Conservation (phyloP, 108 stramenopile genomes). For the Cyclostephanos invisitatus region DNA sequence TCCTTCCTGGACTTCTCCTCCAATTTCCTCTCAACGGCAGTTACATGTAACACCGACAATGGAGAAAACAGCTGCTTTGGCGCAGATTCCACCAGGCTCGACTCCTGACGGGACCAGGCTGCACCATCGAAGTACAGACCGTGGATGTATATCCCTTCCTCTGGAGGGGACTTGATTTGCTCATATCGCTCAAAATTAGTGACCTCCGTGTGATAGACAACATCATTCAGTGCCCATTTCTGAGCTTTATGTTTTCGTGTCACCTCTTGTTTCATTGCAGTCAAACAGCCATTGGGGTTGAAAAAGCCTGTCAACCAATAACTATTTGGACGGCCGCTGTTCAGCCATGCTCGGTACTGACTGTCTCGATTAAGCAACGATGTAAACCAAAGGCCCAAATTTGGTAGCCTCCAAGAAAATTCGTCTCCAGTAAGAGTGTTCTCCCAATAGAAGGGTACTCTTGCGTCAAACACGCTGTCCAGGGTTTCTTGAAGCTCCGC, state of each 20-base stretch:
- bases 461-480: conserved; percentile 77
- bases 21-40: conserved; percentile 63
- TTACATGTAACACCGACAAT: conserved; percentile 76
- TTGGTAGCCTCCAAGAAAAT: conserved; percentile 86
- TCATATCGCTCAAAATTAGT: conserved; percentile 69
- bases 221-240: conserved; percentile 91
- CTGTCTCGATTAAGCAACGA: conserved; percentile 76
- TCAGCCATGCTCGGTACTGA: conserved; percentile 83
- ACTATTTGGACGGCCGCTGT: conserved; percentile 65
- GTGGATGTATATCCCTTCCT: conserved; percentile 89
- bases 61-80: conserved; percentile 80
- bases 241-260: conserved; percentile 78
- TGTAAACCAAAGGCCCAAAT: conserved; percentile 87
- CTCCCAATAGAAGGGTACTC: conserved; percentile 79
- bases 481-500: conserved; percentile 80
- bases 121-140: conserved; percentile 88
- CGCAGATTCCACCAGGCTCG: conserved; percentile 66
- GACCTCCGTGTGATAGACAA: conserved; percentile 85
- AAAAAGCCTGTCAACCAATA: conserved; percentile 92
- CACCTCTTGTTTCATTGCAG: conserved; percentile 93
- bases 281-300: conserved; percentile 87
- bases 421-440: conserved; percentile 90
- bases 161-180: conserved; percentile 60
- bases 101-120: conserved; percentile 73
- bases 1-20: conserved; percentile 55